Evolutionary conservation across 176 grass and related monocot species (phyloP), one percentile per base, ranked within the genome.

Genomic region (Cenchrus purpureus): DNA sequence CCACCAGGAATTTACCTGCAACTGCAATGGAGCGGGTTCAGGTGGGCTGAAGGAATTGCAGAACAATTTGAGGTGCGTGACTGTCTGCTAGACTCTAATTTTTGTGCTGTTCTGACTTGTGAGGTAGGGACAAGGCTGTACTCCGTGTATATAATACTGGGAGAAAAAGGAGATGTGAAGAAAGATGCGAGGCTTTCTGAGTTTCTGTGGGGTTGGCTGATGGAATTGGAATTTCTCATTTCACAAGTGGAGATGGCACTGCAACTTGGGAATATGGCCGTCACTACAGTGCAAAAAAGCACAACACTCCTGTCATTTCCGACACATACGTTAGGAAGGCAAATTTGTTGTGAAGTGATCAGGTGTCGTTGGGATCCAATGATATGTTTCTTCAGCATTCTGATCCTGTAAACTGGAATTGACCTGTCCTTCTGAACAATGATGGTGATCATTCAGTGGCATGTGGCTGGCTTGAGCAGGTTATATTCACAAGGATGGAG

Each of bases 171-270:
- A 64, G 84, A 75, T 65, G 62, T 65, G 65, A 22, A 12, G 32
- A 68, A 73, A 63, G 76, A 65, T 45, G 66, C 19, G 74, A 12
- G 15, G 11, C 44, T 82, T 82, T 82, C 16, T 86, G 55, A 40
- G 37, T 40, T 40, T 40, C 37, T 40, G 37, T 40, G 37, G 37
- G 37, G 37, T 40, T 82, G 72, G 55, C 66, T 72, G 15, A 40
- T 62, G 62, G 70, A 81, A 76, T 62, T 34, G 62, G 69, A 81
- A 80, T 53, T 45, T 69, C 69, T 44, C 54, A 71, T 81, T 16
- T 49, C 28, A 58, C 53, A 71, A 77, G 67, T 65, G 74, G 84
- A 32, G 13, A 37, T 73, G 58, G 56, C 68, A 53, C 28, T 64
- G 78, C 74, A 61, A 64, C 67, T 76, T 69, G 42, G 50, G 67